These are phyloP conservation scores for Auricularia auricula-judae DNA, from an alignment of 768 basidiomycete genomes.

Conservation along the genomic window DNA sequence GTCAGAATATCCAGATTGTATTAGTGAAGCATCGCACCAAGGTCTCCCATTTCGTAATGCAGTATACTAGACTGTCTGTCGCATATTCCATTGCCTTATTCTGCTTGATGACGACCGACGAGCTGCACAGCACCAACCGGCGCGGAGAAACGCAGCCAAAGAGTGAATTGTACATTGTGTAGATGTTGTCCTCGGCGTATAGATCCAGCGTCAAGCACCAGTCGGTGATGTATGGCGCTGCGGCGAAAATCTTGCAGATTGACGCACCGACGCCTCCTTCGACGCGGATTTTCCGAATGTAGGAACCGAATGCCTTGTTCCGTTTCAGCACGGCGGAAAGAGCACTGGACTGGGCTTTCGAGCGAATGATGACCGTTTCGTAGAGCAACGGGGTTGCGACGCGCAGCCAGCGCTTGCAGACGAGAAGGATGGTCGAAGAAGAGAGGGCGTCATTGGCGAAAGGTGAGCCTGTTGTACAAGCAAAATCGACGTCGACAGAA, in stretches of 20 bases:
- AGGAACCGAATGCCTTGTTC: not conserved
- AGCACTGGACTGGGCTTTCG: not conserved
- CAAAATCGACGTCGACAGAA: not conserved
- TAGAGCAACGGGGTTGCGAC: not conserved
- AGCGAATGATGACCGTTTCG: not conserved
- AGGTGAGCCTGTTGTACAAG: not conserved
- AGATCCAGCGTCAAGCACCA: not conserved
- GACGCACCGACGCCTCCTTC: not conserved
- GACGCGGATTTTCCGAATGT: not conserved
- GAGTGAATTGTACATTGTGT: not conserved
- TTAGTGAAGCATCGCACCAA: too few species aligned
- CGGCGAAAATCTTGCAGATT: not conserved
- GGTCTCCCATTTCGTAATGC: too few species aligned
- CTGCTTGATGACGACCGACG: too few species aligned
- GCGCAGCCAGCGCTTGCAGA: slow-evolving; percentile 1
- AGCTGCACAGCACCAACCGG: not conserved
- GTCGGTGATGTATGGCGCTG: not conserved
- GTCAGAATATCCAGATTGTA: too few species aligned
- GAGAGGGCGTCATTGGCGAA: not conserved
- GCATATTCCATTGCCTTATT: too few species aligned
- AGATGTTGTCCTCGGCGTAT: not conserved
- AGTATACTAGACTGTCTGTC: too few species aligned
- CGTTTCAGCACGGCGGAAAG: not conserved
- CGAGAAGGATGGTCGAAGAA: not conserved
- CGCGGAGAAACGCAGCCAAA: not conserved